Conservation (phyloP, 2,329 filamentous ascomycete genomes). For the Apiospora pterosperma region DNA sequence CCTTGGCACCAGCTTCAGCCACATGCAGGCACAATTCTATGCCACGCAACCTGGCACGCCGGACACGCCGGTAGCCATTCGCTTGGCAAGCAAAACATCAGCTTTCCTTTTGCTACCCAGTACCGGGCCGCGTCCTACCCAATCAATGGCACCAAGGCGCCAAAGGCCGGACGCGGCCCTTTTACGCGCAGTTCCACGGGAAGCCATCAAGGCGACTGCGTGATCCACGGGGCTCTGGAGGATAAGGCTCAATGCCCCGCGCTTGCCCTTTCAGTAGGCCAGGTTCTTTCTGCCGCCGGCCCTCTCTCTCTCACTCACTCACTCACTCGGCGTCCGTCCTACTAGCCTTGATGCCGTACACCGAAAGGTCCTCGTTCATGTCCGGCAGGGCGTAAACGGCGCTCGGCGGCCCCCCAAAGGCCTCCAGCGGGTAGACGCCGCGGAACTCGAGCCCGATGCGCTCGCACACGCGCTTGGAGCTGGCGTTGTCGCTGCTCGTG, state of each 20-base stretch:
- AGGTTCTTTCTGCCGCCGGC: not conserved
- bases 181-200: not conserved
- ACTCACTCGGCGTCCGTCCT: not conserved
- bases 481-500: not conserved
- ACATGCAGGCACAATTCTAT: not conserved
- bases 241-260: not conserved
- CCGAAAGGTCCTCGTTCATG: not conserved
- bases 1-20: not conserved
- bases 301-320: not conserved
- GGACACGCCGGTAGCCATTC: no score
- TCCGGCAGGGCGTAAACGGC: not conserved
- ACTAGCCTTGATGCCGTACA: not conserved
- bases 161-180: not conserved
- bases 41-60: not conserved
- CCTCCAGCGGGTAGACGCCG: constrained; percentile 1
- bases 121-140: not conserved
- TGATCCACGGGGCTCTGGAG: not conserved
- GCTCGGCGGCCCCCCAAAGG: not conserved
- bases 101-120: not conserved
- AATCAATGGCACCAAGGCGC: not conserved
- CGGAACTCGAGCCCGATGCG: not conserved
- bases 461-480: not conserved
- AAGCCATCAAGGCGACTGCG: not conserved
- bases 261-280: not conserved
- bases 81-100: not conserved